These are phyloP conservation scores for Fusarium udum DNA, from an alignment of 2,329 filamentous ascomycete genomes.

Conservation along the genomic window DNA sequence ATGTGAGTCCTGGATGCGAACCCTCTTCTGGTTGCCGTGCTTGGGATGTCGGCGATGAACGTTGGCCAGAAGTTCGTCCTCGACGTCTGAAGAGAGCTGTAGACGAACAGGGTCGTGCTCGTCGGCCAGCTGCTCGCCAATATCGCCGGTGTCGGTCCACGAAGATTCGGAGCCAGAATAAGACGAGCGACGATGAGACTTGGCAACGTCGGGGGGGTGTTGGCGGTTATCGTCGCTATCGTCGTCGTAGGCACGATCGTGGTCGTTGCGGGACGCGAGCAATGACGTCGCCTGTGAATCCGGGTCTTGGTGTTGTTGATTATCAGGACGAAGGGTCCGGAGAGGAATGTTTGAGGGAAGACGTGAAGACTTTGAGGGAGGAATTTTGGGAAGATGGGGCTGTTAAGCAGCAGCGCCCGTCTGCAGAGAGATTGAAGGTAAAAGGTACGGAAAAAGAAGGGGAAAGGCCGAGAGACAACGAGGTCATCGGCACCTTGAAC, in stretches of 20 bases:
- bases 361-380: constrained; percentile 73
- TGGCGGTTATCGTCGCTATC: constrained; percentile 55
- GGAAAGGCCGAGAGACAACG: constrained; percentile 37
- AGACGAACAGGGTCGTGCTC: constrained; percentile 81
- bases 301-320: constrained; percentile 50
- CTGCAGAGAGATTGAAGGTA: constrained; percentile 55
- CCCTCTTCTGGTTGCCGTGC: constrained; percentile 63
- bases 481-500: constrained; percentile 45
- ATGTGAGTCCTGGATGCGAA: constrained; percentile 70
- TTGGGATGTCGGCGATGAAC: constrained; percentile 57
- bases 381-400: constrained; percentile 86
- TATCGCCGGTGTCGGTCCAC: constrained; percentile 95
- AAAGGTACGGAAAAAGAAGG: constrained; percentile 45
- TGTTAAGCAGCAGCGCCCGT: constrained; percentile 79
- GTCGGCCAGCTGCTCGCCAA: constrained; percentile 89
- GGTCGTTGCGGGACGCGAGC: constrained; percentile 46
- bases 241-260: constrained; percentile 57
- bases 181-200: constrained; percentile 44
- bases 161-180: constrained; percentile 73
- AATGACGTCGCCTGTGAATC: constrained; percentile 53
- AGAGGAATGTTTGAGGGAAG: constrained; percentile 88
- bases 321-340: constrained; percentile 68
- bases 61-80: constrained; percentile 67
- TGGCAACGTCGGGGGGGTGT: constrained; percentile 20
- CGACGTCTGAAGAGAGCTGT: constrained; percentile 72